phyloP scores from a whole-genome alignment of 2,329 filamentous ascomycete species.

The Neonectria neomacrospora region DNA sequence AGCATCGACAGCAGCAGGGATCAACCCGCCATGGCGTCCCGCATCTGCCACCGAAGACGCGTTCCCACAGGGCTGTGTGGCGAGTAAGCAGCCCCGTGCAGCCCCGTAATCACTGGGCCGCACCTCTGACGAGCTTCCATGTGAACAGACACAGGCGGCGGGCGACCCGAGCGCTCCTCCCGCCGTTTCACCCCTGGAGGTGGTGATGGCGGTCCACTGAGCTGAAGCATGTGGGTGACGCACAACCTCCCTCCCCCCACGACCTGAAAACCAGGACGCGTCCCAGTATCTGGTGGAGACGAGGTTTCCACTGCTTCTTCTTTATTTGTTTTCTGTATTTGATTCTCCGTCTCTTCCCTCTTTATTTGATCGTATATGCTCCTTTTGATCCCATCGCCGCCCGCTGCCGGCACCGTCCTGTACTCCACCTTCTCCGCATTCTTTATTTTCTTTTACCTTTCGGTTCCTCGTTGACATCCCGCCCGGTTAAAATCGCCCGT shows the following conservation, averaged over 20 bases:
- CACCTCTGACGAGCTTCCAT: too few relatives aligned
- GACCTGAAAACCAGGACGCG: not conserved
- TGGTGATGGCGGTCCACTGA: not conserved
- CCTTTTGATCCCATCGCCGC: not conserved
- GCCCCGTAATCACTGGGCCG: not conserved
- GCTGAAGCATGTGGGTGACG: not conserved
- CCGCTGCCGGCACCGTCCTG: not conserved
- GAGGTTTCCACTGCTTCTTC: not conserved
- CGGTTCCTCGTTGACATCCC: too few relatives aligned
- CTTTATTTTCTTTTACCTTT: not conserved
- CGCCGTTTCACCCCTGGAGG: not conserved
- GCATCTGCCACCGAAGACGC: not conserved
- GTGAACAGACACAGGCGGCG: not conserved
- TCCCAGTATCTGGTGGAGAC: not conserved
- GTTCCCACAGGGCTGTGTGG: not conserved
- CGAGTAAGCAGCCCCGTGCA: not conserved
- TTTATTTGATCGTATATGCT: not conserved
- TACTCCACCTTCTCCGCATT: slow-evolving; percentile 9
- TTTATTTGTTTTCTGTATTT: not conserved
- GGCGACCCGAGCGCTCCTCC: not conserved
- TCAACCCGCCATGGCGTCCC: not conserved
- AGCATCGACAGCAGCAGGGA: not conserved
- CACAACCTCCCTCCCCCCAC: not conserved
- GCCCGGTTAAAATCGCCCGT: not conserved
- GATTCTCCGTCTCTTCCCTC: not conserved